Evolutionary conservation across 2,329 filamentous ascomycete species (phyloP), one percentile per base, ranked within the genome.

Genomic region (Trichophyton rubrum): DNA sequence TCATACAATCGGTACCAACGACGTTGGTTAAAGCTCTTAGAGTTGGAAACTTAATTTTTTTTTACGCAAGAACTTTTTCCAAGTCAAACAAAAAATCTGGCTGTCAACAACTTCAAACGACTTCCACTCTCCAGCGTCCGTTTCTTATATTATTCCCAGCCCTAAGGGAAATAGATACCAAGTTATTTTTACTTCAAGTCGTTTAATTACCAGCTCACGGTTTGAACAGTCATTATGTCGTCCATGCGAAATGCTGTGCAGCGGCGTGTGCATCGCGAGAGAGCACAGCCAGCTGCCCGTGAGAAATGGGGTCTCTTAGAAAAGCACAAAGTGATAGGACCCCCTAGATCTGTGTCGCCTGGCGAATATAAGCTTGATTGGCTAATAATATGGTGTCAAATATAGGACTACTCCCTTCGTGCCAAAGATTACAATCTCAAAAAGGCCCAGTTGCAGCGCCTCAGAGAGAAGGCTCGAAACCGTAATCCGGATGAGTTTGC

Each of bases 291-390:
- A 45, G 75, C 84, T 64, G 88, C 91, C 71, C 89, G 93, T 59
- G 79, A 86, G 66, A 89, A 89, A 78, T 90, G 90, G 76, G 93
- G 93, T 65, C 82, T 97, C 22, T 85, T 97, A 63, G 93, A 97
- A 74, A 97, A 99, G 78, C 88, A 93, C 81, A 96, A 96, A 78
- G 86, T 86, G 70, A 13, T 20, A 41, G 17, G 15, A 41, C 20
- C 8, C 8, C 27, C 30, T 35, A 15, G n/a, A 8, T 55, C 2
- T 33, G 33, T 20, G 7, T 35, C 17, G 0, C 8, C 20, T 57
- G 27, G 20, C 40, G 56, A 40, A 49, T 33, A 51, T 27, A 51
- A 9, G 22, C 24, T 40, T 56, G 24, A 51, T 13, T 35, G 17
- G 1, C 51, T 55, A 56, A 55, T 22, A 43, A 56, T 30, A 33